Percentiles rank a stretch among this genome's conserved stretches.
These are phyloP conservation scores for Dictyophora rubrovolvata DNA, from an alignment of 768 basidiomycete species.

Conservation along the genomic window DNA sequence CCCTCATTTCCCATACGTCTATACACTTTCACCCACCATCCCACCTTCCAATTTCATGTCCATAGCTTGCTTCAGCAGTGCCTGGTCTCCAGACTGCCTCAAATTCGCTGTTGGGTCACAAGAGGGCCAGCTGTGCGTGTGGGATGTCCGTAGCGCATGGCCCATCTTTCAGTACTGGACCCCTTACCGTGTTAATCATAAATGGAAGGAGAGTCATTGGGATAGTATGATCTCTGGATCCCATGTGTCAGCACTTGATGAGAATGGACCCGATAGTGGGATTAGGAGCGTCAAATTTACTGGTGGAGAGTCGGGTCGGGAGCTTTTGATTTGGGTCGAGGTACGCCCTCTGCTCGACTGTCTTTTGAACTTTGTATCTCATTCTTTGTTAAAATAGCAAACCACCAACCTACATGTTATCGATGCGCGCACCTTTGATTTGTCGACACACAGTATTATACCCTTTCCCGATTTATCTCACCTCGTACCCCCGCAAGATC, in stretches of 20 bases:
- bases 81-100: slow-evolving; percentile 64
- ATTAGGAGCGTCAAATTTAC: slow-evolving; percentile 82
- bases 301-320: slow-evolving; percentile 49
- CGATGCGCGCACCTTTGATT: slow-evolving; percentile 77
- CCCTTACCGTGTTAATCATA: slow-evolving; percentile 13
- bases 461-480: slow-evolving; percentile 16
- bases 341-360: slow-evolving; percentile 29
- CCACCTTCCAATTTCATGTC: slow-evolving; percentile 22
- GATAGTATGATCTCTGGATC: slow-evolving; percentile 23
- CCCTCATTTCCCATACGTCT: slow-evolving; percentile 15
- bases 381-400: slow-evolving; percentile 40
- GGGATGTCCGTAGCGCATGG: slow-evolving; percentile 70
- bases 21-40: neutral
- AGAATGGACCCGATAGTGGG: slow-evolving; percentile 66
- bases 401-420: slow-evolving; percentile 73
- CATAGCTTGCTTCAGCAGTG: slow-evolving; percentile 67
- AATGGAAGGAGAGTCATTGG: slow-evolving; percentile 21
- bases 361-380: slow-evolving; percentile 2
- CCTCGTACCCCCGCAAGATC: neutral
- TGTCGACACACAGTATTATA: slow-evolving; percentile 15
- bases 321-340: slow-evolving; percentile 86
- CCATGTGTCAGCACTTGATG: slow-evolving; percentile 12
- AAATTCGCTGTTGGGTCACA: slow-evolving; percentile 82
- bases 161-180: slow-evolving; percentile 63
- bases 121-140: slow-evolving; percentile 69